Conservation (phyloP, 23 red algal genomes). For the Pyropia yezoensis region DNA sequence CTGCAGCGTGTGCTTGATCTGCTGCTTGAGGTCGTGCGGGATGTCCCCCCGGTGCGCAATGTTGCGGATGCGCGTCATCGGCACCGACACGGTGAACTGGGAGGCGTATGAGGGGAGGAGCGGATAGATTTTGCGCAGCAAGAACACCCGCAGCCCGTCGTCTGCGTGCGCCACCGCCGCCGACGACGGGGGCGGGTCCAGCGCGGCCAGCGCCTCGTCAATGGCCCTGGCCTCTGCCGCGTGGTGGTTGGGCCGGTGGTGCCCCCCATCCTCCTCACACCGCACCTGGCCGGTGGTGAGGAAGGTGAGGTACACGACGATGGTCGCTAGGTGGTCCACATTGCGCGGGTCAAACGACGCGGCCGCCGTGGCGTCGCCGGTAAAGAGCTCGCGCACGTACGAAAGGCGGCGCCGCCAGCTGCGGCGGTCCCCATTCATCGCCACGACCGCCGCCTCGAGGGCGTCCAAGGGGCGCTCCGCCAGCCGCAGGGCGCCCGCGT, state of each 20-base stretch:
- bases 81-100: constrained; percentile 62
- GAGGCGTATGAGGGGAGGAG: constrained; percentile 50
- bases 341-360: constrained; percentile 24
- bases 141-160: constrained; percentile 18
- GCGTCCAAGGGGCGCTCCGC: constrained; percentile 11
- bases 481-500: no score
- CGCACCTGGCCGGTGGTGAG: constrained; percentile 49
- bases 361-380: constrained; percentile 14
- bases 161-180: background rate
- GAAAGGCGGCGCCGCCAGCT: constrained; percentile 60
- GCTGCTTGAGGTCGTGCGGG: constrained; percentile 71
- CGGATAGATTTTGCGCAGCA: constrained; percentile 61
- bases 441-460: constrained; percentile 40
- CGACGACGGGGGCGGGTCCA: constrained; percentile 1
- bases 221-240: constrained; percentile 39
- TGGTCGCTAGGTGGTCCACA: constrained; percentile 37
- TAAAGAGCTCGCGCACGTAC: constrained; percentile 47
- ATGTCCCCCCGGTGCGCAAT: constrained; percentile 83
- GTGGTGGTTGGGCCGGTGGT: constrained; percentile 77
- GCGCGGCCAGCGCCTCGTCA: constrained; percentile 22
- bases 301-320: constrained; percentile 63
- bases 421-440: constrained; percentile 4
- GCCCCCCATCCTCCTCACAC: constrained; percentile 62
- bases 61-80: constrained; percentile 70
- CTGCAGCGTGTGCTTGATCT: constrained; percentile 79